Conservation (phyloP, 768 basidiomycete genomes). For the Suillus variegatus region DNA sequence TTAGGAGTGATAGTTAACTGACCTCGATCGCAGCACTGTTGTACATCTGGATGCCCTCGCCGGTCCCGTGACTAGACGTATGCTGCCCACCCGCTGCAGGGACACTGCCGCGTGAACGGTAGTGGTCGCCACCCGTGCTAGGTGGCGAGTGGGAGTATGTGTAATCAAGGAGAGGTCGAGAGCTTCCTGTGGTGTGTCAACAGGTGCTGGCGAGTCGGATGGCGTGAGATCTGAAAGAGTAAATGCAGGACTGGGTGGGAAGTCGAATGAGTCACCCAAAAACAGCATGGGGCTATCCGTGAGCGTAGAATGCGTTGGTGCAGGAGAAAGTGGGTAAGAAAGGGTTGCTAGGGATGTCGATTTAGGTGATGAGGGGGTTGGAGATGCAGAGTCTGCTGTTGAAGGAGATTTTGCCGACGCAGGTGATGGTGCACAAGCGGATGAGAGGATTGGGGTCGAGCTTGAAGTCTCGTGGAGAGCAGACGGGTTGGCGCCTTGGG, state of each 20-base stretch:
- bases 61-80: constrained; percentile 30
- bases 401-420: constrained; percentile 26
- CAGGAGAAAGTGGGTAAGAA: constrained; percentile 41
- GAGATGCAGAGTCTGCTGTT: constrained; percentile 22
- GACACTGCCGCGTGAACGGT: constrained; percentile 57
- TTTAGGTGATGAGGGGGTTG: constrained; percentile 25
- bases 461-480: constrained; percentile 17
- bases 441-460: constrained; percentile 12
- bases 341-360: constrained; percentile 32
- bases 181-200: constrained; percentile 22
- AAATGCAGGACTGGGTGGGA: constrained; percentile 40
- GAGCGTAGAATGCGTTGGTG: constrained; percentile 43
- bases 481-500: constrained; percentile 47
- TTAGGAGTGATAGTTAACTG: constrained; percentile 20
- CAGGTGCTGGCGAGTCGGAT: constrained; percentile 31
- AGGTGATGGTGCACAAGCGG: constrained; percentile 26
- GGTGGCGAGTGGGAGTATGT: constrained; percentile 86
- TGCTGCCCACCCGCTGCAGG: constrained; percentile 90
- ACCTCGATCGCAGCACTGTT: constrained; percentile 37
- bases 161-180: constrained; percentile 36
- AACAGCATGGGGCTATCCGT: constrained; percentile 33
- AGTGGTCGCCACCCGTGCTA: constrained; percentile 96
- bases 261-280: constrained; percentile 28
- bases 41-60: constrained; percentile 19
- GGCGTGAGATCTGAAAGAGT: constrained; percentile 38